These are phyloP conservation scores for Babjeviella inositovora DNA, from an alignment of 805 yeast species.

Conservation along the genomic window DNA sequence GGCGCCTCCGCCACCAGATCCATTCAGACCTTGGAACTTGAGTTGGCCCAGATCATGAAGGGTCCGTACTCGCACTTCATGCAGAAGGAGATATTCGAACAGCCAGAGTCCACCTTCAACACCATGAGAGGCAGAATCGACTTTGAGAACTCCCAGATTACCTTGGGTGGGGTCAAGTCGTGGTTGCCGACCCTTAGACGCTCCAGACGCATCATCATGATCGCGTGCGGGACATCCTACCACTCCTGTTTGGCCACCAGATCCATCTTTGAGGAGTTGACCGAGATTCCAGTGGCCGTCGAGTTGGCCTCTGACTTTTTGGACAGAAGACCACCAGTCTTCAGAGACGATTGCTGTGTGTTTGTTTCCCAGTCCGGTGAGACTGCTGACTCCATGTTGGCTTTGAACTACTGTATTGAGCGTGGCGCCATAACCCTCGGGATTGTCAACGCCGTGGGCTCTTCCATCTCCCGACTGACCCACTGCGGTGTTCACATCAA, in stretches of 20 bases:
- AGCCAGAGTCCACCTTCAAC: constrained; percentile 95
- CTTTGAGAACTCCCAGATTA: constrained; percentile 62
- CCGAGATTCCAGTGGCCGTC: constrained; percentile 86
- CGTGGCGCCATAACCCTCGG: constrained; percentile 97
- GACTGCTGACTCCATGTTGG: constrained; percentile 94
- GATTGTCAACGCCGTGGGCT: constrained; percentile 94
- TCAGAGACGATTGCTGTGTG: constrained; percentile 94
- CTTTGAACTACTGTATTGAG: constrained; percentile 87
- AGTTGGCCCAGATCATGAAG: constrained; percentile 94
- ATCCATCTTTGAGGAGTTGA: constrained; percentile 88
- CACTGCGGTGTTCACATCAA: constrained; percentile 99
- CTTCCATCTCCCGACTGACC: constrained; percentile 89
- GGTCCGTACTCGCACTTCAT: constrained; percentile 93
- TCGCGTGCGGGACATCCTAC: constrained; percentile 98
- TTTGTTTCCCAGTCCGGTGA: constrained; percentile 99
- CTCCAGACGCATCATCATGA: constrained; percentile 91
- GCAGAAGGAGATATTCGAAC: constrained; percentile 98
- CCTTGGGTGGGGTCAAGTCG: constrained; percentile 78
- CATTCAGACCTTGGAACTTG: constrained; percentile 93
- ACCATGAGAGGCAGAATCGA: constrained; percentile 99
- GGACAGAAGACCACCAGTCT: constrained; percentile 92
- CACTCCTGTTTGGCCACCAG: constrained; percentile 97
- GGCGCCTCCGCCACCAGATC: constrained; percentile 90
- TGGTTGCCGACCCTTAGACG: constrained; percentile 82
- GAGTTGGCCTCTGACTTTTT: constrained; percentile 91